Conservation (phyloP, 352 stramenopile genomes). For the Phytopythium cucurbitacearum region DNA sequence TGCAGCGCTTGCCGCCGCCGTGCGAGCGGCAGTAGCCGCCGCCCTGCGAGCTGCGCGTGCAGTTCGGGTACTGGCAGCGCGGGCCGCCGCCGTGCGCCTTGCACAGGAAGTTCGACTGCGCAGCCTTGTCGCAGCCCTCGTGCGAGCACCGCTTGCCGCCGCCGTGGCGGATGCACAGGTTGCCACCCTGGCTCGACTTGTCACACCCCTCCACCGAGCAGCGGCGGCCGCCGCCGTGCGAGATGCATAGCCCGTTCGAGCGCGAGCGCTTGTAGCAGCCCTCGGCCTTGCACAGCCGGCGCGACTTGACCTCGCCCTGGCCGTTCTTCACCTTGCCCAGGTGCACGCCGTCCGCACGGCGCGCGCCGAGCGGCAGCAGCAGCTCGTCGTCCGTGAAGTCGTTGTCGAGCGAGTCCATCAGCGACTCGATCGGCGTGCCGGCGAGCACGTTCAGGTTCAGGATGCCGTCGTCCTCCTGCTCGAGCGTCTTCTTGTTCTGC, state of each 20-base stretch:
- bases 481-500: constrained; percentile 30
- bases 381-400: constrained; percentile 72
- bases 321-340: constrained; percentile 18
- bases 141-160: constrained; percentile 59
- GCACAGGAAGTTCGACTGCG: constrained; percentile 69
- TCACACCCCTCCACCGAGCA: constrained; percentile 61
- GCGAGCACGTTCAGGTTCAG: constrained; percentile 75
- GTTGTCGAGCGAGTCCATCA: constrained; percentile 70
- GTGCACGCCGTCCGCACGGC: constrained; percentile 15
- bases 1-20: constrained; percentile 79
- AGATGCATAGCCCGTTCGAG: constrained; percentile 70
- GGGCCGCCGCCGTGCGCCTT: constrained; percentile 61
- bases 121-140: constrained; percentile 58
- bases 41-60: constrained; percentile 55
- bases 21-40: constrained; percentile 78
- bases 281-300: constrained; percentile 41
- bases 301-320: constrained; percentile 44
- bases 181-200: constrained; percentile 56
- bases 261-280: constrained; percentile 71
- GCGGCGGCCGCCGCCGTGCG: constrained; percentile 55
- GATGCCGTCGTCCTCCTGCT: constrained; percentile 62
- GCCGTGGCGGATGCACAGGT: constrained; percentile 70
- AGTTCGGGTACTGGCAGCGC: constrained; percentile 35
- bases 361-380: constrained; percentile 42
- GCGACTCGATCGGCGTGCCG: constrained; percentile 53